Evolutionary conservation across 2,329 filamentous ascomycete genomes (phyloP).

Genomic region (Alternaria incomplexa): DNA sequence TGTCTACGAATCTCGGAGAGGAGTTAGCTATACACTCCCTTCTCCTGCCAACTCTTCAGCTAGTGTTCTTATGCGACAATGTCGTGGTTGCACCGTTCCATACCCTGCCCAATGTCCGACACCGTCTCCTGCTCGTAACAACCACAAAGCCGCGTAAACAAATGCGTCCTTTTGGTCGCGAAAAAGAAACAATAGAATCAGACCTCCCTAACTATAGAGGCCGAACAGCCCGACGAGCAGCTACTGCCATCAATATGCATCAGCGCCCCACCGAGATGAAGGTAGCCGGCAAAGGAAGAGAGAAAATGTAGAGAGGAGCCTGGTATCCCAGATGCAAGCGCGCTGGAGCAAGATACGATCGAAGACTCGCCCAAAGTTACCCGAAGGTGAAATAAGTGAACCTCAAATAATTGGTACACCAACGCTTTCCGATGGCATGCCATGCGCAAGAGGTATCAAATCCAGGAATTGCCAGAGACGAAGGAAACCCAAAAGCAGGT

Average conservation of each 20-base stretch:
- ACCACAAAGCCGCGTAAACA: slow-evolving; percentile 8
- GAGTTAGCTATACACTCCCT: background rate
- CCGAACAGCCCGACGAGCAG: background rate
- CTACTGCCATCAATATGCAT: background rate
- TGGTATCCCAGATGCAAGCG: slow-evolving; percentile 4
- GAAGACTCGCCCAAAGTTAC: slow-evolving; percentile 16
- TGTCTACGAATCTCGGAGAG: background rate
- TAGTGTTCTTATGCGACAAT: background rate
- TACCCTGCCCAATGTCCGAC: background rate
- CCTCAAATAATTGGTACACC: slow-evolving; percentile 16
- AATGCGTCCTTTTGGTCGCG: background rate
- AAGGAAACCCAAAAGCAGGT: slow-evolving; percentile 18
- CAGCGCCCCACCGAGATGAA: slow-evolving; percentile 1
- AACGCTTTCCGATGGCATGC: slow-evolving; percentile 29
- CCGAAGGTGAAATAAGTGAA: slow-evolving; percentile 23
- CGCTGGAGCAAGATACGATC: slow-evolving; percentile 6
- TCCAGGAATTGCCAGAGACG: slow-evolving; percentile 18
- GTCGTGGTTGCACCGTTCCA: background rate
- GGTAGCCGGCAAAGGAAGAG: slow-evolving; percentile 4
- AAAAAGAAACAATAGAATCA: slow-evolving; percentile 10
- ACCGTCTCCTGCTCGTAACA: background rate
- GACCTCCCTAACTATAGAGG: background rate
- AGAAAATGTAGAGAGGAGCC: slow-evolving; percentile 7
- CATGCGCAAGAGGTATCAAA: slow-evolving; percentile 27
- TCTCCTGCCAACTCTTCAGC: background rate